Evolutionary conservation across 257 asterid genomes (phyloP).

Genomic region (Lithospermum erythrorhizon): DNA sequence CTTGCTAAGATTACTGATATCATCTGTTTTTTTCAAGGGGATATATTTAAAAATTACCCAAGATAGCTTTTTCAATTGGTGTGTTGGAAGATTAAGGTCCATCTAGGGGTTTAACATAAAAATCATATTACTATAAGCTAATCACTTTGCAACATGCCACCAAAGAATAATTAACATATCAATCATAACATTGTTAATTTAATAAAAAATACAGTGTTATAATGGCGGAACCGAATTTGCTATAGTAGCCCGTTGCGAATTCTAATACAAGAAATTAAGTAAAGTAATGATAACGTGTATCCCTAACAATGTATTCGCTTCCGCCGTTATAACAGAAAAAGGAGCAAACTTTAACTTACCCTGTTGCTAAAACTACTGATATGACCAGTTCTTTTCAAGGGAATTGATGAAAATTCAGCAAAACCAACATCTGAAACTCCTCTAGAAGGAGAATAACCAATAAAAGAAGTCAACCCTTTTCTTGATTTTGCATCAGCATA

Average conservation of each 20-base stretch:
- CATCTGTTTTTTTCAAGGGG: too few relatives aligned
- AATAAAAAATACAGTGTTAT: not conserved
- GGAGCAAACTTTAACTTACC: constrained; percentile 24
- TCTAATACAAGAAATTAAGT: too few relatives aligned
- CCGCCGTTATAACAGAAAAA: constrained; percentile 5
- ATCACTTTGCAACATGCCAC: not conserved
- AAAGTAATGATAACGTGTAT: too few relatives aligned
- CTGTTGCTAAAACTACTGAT: constrained; percentile 21
- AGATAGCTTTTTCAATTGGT: too few relatives aligned
- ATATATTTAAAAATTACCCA: too few relatives aligned
- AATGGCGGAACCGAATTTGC: too few relatives aligned
- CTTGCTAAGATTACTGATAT: too few relatives aligned
- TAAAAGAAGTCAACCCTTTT: constrained; percentile 20
- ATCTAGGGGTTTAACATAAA: too few relatives aligned
- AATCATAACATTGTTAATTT: not conserved
- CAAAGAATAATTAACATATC: not conserved
- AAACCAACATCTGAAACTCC: constrained; percentile 24
- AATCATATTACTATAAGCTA: too few relatives aligned
- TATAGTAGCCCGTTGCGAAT: too few relatives aligned
- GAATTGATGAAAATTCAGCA: constrained; percentile 32
- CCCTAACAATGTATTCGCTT: too few relatives aligned
- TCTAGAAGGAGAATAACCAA: constrained; percentile 14
- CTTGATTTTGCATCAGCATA: constrained; percentile 24
- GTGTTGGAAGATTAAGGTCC: too few relatives aligned
- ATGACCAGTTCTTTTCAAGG: constrained; percentile 19